Percentiles rank a stretch among this genome's conserved stretches.
phyloP scores from a whole-genome alignment of 1,284 basidiomycete genomes.

The Boletellus deceptivus region DNA sequence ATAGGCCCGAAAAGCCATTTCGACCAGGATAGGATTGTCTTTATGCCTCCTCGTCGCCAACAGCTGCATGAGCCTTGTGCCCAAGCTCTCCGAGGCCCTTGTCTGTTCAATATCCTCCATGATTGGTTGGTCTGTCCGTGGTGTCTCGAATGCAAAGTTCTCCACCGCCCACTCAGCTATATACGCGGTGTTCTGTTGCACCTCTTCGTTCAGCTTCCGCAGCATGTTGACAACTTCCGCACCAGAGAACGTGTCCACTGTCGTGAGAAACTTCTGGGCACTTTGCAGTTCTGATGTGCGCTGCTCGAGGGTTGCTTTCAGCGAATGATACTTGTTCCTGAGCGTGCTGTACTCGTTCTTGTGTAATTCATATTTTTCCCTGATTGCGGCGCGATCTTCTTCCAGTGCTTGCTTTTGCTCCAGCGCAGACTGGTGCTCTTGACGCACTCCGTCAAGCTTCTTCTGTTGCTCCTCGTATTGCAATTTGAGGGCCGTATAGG shows the following conservation, averaged over 20 bases:
- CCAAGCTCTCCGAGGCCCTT: constrained; percentile 8
- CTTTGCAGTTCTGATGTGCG: constrained; percentile 20
- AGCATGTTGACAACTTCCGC: constrained; percentile 19
- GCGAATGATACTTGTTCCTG: constrained; percentile 5
- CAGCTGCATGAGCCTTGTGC: constrained; percentile 10
- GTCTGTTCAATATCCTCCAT: constrained; percentile 6
- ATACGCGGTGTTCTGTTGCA: constrained; percentile 11
- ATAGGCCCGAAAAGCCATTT: constrained; percentile 21
- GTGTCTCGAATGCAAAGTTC: constrained; percentile 4
- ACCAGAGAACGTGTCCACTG: constrained; percentile 15
- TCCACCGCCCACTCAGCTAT: constrained; percentile 17
- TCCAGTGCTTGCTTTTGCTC: constrained; percentile 6
- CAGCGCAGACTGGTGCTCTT: constrained; percentile 2
- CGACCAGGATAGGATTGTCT: constrained; percentile 15
- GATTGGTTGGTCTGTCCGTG: background rate
- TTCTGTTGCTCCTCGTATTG: constrained; percentile 12
- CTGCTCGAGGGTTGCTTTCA: constrained; percentile 17
- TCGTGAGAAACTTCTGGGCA: constrained; percentile 16
- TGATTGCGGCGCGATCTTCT: constrained; percentile 2
- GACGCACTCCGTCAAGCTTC: background rate
- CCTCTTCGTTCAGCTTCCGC: constrained; percentile 19
- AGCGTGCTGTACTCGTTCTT: constrained; percentile 8
- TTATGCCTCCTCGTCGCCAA: constrained; percentile 12
- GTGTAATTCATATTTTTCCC: constrained; percentile 10
- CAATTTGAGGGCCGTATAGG: constrained; percentile 1